Base-by-base conservation (phyloP, 2,329 filamentous ascomycete genomes). In the Aureobasidium sp. region DNA sequence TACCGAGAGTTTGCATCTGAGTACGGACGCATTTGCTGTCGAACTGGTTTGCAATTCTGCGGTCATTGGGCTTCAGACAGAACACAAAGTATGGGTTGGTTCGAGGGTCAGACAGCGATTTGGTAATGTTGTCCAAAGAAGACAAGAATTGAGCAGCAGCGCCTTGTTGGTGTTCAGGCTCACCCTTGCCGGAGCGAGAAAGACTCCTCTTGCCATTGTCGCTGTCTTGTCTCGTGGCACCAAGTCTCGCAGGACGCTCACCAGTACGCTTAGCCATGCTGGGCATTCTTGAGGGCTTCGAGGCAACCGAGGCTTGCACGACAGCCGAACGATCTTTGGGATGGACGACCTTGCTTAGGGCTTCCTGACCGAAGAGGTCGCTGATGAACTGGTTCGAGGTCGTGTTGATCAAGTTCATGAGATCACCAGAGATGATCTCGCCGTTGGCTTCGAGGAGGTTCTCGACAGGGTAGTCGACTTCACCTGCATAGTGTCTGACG, bases 21-120 rank as follows among this genome's bases (percentile, higher is more conserved):
- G 89, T 90, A 4, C 94, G 87, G 26, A 99, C 94, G 72, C 94
- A 99, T 75, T 97, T 97, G 82, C 91, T 97, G 75, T 99, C 94
- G 69, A 97, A 99, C 71, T 99, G 94, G 68, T 99, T 99, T 65
- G 94, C 93, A 67, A 99, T 99, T 55, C 94, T 87, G 59, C 94
- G 85, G 73, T 99, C 94, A 68, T 99, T 99, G 26, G 94, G 93
- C 76, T 99, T 99, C 66, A 99, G 77, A 71, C 94, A 99, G 76
- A 99, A 97, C 48, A 99, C 84, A 69, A 97, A 97, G 76, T 99
- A 99, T 0, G 89, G 85, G 70, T 99, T 99, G 12, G 91, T 89
- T 70, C 91, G 90, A 4, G 87, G 84, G 2, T 89, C 86, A 2
- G 86, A 88, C 48, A 99, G 80, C 2, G 91, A 92, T 69, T 93